phyloP scores from a whole-genome alignment of 1,139 yeast genomes.

The Hemisphaericaspora xylofermentans region DNA sequence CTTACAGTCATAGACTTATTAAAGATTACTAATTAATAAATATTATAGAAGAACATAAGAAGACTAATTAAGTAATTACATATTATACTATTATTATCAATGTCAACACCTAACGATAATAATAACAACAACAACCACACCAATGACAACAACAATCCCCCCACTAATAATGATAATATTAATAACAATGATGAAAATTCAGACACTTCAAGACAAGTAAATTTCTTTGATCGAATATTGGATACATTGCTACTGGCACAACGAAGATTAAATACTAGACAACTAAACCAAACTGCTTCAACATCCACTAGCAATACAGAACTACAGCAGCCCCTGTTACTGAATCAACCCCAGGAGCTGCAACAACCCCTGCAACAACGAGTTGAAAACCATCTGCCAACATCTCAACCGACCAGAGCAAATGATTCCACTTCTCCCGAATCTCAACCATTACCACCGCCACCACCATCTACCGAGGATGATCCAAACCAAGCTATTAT shows the following conservation, averaged over 20 bases:
- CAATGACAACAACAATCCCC: background rate
- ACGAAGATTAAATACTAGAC: slow-evolving; percentile 1
- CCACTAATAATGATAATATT: no score
- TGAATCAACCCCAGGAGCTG: slow-evolving; percentile 1
- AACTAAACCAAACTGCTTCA: background rate
- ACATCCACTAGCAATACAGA: background rate
- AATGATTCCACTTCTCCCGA: background rate
- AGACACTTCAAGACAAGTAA: slow-evolving; percentile 5
- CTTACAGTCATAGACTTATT: no score
- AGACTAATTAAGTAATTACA: no score
- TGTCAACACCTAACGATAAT: slow-evolving; percentile 1
- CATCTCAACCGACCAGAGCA: background rate
- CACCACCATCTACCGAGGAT: slow-evolving; percentile 1
- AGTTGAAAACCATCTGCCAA: slow-evolving; percentile 1
- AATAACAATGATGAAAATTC: slow-evolving; percentile 2
- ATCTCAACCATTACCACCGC: slow-evolving; percentile 4
- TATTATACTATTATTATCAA: no score
- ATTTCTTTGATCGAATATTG: slow-evolving; percentile 13
- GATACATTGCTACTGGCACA: slow-evolving; percentile 9
- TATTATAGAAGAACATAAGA: no score
- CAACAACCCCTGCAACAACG: background rate
- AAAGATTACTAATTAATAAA: no score
- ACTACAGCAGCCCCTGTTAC: background rate
- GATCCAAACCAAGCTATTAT: slow-evolving; percentile 29
- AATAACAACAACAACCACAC: background rate